Evolutionary conservation across 179 eudicot species (phyloP), one percentile per base, ranked within the genome.

Genomic region (Patellifolia procumbens): DNA sequence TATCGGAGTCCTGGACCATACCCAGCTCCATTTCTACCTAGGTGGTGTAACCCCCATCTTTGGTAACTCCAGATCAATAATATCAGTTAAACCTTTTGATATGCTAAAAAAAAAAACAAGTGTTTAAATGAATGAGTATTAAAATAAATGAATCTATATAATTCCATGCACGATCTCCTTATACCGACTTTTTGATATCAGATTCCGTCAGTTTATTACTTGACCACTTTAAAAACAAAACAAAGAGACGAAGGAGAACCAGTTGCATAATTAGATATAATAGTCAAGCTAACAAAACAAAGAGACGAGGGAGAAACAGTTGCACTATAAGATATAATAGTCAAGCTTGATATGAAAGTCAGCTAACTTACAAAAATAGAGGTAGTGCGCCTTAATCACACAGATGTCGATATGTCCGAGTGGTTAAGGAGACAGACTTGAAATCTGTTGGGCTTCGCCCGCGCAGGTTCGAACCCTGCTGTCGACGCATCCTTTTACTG

Each of bases 381-480:
- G 20, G 7, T 1, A 29, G 29, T 60, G 37, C 13, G 6, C 20
- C 46, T 19, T 37, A 0, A 19, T 64, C 26, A 37, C 24, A 19
- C 48, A 31, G 9, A 11, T 67, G 78, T 81, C 81, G 78, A 81
- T 81, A 81, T 81, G 84, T 81, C 81, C 78, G 78, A 77, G 81
- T 73, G 84, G 84, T 81, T 77, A 77, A 81, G 84, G 81, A 82
- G 85, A 82, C 91, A 88, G 92, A 91, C 91, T 89, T 88, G 92
- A 91, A 88, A 88, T 91, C 91, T 88, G 91, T 91, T 89, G 91
- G 97, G 94, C 90, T 90, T 81, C 88, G 88, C 91, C 93, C 92
- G 89, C 92, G 94, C 91, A 91, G 92, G 92, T 91, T 89, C 90
- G 89, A 91, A 85, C 91, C 92, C 93, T 88, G 91, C 97, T 88